Evolutionary conservation across 2,329 filamentous ascomycete genomes (phyloP), one percentile per base, ranked within the genome.

Genomic region (Colletotrichum sp.): DNA sequence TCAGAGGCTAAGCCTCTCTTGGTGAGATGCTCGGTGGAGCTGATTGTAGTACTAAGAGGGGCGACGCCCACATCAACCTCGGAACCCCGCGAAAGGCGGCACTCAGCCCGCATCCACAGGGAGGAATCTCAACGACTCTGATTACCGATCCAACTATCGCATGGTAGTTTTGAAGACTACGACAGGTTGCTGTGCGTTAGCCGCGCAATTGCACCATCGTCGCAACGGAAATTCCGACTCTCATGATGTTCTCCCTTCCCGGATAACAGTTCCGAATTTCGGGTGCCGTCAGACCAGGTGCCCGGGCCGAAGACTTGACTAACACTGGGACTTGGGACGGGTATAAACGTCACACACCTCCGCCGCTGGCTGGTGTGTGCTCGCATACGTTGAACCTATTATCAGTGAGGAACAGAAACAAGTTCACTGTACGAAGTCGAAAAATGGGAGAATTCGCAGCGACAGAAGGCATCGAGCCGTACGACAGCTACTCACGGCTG

Each of bases 401-500:
- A 28, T 21, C 9, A 30, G 34, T 8, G 15, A 26, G 32, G 21
- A 7, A 24, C 52, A n/a, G n/a, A 21, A 44, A 39, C 21, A 34
- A 60, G 3, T 32, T 39, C 13, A 32, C 49, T 21, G 15, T 4
- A n/a, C 13, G 44, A 55, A 52, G 9, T 24, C 32, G 28, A 28
- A 32, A 39, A 26, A 76, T 76, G 73, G 70, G 34, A 10, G 32
- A 62, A 10, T 69, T 69, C 12, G 64, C 70, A n/a, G 44, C 70
- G 5, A 76, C 70, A 21, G 74, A 73, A 39, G 70, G 74, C 64
- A 18, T 74, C 15, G 70, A 76, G 71, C 70, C 70, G 44, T 52
- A 69, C 70, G 74, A 76, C 34, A 76, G 70, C 65, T 76, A 76
- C 70, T 76, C 74, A 49, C 70, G 34, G 44, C 68, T 73, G 74